A percentile compares a stretch with the other conserved stretches of the same genome.
phyloP scores from a whole-genome alignment of 106 monocot species.

The Allium fistulosum region DNA sequence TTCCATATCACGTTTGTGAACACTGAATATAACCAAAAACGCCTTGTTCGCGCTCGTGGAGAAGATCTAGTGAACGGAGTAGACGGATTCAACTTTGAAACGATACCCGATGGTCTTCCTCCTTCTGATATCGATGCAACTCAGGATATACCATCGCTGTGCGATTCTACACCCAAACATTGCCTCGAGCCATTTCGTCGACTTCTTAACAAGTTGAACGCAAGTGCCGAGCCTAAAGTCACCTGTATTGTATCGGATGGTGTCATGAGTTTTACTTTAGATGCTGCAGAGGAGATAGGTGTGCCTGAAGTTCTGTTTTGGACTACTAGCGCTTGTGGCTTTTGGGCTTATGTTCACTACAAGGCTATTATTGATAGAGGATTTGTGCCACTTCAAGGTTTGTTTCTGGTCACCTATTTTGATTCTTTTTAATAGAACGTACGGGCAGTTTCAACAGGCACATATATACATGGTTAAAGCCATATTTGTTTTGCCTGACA shows the following conservation, averaged over 20 bases:
- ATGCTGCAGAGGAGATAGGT: conserved; percentile 6
- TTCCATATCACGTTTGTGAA: conserved; percentile 25
- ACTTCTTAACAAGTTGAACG: conserved; percentile 2
- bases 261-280: conserved; percentile 17
- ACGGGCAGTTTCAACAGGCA: too few relatives aligned
- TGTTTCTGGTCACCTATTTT: too few relatives aligned
- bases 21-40: conserved; percentile 13
- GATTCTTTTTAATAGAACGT: too few relatives aligned
- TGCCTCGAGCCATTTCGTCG: conserved; percentile 1
- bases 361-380: not conserved
- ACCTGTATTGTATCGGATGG: conserved; percentile 19
- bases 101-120: conserved; percentile 27
- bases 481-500: too few relatives aligned
- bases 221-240: conserved; percentile 1
- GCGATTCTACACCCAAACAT: not conserved
- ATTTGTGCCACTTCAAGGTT: conserved; percentile 13
- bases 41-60: not conserved
- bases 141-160: conserved; percentile 8
- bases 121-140: conserved; percentile 5
- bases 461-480: too few relatives aligned
- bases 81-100: conserved; percentile 7
- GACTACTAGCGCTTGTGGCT: conserved; percentile 17
- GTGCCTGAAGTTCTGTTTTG: conserved; percentile 11
- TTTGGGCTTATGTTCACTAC: conserved; percentile 13
- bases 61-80: not conserved